A percentile compares a stretch with the other conserved stretches of the same genome.
Evolutionary conservation across 2,329 filamentous ascomycete genomes (phyloP).

Genomic region (Alternaria brassicicola): DNA sequence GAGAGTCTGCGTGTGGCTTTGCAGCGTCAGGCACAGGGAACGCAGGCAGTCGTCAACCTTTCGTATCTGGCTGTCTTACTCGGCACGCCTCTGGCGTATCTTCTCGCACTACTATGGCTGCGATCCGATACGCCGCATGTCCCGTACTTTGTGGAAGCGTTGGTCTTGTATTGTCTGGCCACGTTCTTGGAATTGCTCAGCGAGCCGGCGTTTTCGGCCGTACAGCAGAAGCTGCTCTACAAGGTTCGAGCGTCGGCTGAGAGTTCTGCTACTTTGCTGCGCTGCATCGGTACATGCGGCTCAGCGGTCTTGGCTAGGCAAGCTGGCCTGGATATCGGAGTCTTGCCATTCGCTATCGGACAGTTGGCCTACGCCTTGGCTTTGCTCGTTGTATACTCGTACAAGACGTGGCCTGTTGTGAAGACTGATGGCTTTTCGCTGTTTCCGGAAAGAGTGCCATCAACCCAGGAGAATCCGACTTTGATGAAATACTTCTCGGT

Average conservation of each 20-base stretch:
- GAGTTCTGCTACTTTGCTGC: constrained; percentile 76
- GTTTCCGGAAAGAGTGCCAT: constrained; percentile 54
- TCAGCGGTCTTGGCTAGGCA: constrained; percentile 69
- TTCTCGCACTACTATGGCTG: constrained; percentile 72
- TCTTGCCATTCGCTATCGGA: constrained; percentile 87
- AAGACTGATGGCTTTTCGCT: constrained; percentile 71
- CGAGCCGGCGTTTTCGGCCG: constrained; percentile 87
- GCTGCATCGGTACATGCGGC: constrained; percentile 76
- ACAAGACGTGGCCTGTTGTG: constrained; percentile 65
- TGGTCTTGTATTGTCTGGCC: constrained; percentile 62
- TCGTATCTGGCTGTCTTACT: constrained; percentile 78
- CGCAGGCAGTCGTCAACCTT: constrained; percentile 85
- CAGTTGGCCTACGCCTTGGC: constrained; percentile 76
- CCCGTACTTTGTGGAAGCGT: constrained; percentile 66
- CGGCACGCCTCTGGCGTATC: constrained; percentile 67
- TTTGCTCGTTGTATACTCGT: constrained; percentile 72
- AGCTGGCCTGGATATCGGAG: constrained; percentile 65
- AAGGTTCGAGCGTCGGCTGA: constrained; percentile 82
- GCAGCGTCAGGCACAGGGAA: constrained; percentile 69
- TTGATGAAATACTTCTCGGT: constrained; percentile 63
- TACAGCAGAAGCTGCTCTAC: constrained; percentile 82
- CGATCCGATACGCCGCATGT: constrained; percentile 59
- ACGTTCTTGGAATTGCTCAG: constrained; percentile 76
- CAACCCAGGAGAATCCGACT: constrained; percentile 37
- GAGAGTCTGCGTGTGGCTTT: constrained; percentile 91